These are phyloP conservation scores for Penicillium sclerotigenum DNA, from an alignment of 2,329 filamentous ascomycete genomes.

Conservation along the genomic window DNA sequence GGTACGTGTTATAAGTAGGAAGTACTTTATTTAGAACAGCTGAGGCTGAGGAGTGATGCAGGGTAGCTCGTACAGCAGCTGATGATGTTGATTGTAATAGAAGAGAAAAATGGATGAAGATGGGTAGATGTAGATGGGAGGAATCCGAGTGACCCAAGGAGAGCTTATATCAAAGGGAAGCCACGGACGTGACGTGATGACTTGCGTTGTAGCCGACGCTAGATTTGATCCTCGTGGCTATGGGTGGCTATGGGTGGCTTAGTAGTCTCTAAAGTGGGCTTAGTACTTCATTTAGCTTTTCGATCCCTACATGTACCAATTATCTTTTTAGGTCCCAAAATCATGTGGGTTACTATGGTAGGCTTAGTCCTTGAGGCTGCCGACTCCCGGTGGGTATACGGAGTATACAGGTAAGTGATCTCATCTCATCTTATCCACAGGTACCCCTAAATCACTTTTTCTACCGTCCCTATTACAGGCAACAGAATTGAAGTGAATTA, in stretches of 20 bases:
- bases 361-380: neutral
- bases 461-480: neutral
- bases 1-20: constrained; percentile 10
- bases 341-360: neutral
- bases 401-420: constrained; percentile 9
- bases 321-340: neutral
- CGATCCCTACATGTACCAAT: neutral
- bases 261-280: neutral
- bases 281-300: neutral
- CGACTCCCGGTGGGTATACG: neutral
- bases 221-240: neutral
- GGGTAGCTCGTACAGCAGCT: constrained; percentile 9
- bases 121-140: neutral
- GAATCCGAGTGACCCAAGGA: neutral
- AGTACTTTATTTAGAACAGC: constrained; percentile 2
- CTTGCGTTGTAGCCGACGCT: constrained; percentile 13
- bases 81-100: neutral
- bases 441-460: no score
- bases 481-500: neutral
- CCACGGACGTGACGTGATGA: constrained; percentile 21
- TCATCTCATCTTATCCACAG: constrained; percentile 3
- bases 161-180: constrained; percentile 3
- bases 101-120: neutral
- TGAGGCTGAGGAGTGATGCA: constrained; percentile 13
- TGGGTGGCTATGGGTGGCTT: neutral